These are phyloP conservation scores for Fagus crenata DNA, from an alignment of 306 rosid species.

Conservation along the genomic window DNA sequence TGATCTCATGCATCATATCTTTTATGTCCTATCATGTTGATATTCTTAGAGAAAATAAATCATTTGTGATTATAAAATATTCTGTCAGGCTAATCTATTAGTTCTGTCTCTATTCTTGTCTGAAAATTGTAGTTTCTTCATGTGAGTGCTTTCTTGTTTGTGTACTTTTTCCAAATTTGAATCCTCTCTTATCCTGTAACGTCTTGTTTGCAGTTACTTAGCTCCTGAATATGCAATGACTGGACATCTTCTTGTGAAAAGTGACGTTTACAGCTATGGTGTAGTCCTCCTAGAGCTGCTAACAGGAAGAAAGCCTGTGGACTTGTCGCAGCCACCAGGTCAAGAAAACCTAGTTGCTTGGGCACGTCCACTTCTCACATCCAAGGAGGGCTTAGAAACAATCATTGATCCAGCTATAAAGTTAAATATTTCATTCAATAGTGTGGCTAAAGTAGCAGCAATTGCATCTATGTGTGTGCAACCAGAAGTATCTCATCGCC, in stretches of 20 bases:
- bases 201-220: conserved; percentile 65
- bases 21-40: conserved; percentile 18
- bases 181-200: conserved; percentile 19
- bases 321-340: conserved; percentile 84
- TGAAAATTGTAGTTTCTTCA: conserved; percentile 6
- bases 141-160: conserved; percentile 8
- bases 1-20: not conserved
- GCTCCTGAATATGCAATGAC: conserved; percentile 99
- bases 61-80: too few species aligned
- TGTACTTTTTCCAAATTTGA: conserved; percentile 19
- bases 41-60: not conserved
- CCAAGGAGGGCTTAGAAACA: conserved; percentile 63
- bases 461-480: conserved; percentile 98
- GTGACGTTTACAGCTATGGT: conserved; percentile 97
- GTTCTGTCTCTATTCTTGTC: not conserved
- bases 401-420: conserved; percentile 70
- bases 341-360: conserved; percentile 92
- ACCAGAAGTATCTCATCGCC: conserved; percentile 90
- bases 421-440: conserved; percentile 48
- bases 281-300: conserved; percentile 95
- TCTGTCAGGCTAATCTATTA: conserved; percentile 15
- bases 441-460: conserved; percentile 82
- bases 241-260: conserved; percentile 92
- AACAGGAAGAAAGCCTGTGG: conserved; percentile 95
- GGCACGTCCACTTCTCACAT: conserved; percentile 89